These are phyloP conservation scores for Xylaria sp. DNA, from an alignment of 2,329 filamentous ascomycete genomes.

Conservation along the genomic window DNA sequence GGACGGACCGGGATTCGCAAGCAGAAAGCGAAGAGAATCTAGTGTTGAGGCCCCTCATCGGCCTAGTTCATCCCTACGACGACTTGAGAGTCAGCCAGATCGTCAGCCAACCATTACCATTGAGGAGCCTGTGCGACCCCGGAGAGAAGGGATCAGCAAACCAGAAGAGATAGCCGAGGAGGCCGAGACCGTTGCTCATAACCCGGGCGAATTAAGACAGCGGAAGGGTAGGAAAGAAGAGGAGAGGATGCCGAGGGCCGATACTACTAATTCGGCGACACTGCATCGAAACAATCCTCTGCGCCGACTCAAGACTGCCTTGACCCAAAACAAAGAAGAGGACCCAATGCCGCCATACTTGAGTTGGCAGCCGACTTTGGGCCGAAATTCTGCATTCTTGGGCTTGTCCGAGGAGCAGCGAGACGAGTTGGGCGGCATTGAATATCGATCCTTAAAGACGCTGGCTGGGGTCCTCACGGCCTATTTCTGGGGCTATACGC, in stretches of 20 bases:
- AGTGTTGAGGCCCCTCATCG: conserved; percentile 26
- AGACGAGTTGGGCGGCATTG: conserved; percentile 93
- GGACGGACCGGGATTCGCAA: conserved; percentile 26
- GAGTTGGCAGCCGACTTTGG: conserved; percentile 90
- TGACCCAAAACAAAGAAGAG: conserved; percentile 56
- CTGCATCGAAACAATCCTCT: conserved; percentile 41
- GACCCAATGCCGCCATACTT: conserved; percentile 84
- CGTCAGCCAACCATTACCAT: conserved; percentile 66
- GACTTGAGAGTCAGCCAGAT: conserved; percentile 33
- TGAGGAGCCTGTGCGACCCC: conserved; percentile 60
- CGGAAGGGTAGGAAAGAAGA: conserved; percentile 47
- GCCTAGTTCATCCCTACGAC: conserved; percentile 13
- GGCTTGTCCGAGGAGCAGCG: conserved; percentile 87
- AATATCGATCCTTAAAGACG: conserved; percentile 90
- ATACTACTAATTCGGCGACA: conserved; percentile 38
- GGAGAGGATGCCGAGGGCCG: conserved; percentile 41
- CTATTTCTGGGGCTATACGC: conserved; percentile 84
- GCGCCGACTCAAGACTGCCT: conserved; percentile 58
- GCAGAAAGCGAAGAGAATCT: conserved; percentile 38
- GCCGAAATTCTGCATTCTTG: conserved; percentile 89
- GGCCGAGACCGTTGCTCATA: conserved; percentile 44
- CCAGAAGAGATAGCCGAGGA: conserved; percentile 46
- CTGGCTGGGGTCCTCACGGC: conserved; percentile 74
- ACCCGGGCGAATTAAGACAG: conserved; percentile 46
- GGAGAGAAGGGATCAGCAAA: conserved; percentile 32